phyloP scores from a whole-genome alignment of 805 yeast species.

The Hanseniaspora jakobsenii region DNA sequence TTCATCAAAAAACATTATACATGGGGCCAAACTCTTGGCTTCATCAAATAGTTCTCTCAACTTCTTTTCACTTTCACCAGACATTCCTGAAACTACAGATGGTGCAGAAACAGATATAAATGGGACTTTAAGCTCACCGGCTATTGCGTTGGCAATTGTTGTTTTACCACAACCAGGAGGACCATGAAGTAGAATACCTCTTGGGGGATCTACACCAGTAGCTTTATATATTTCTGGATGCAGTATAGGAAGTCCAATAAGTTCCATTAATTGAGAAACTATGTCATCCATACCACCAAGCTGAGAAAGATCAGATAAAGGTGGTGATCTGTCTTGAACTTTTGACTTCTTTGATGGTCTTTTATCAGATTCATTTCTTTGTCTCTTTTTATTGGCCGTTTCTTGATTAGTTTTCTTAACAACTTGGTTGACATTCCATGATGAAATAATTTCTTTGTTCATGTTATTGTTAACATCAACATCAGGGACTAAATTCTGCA shows the following conservation, averaged over 20 bases:
- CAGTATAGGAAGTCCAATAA: slow-evolving; percentile 79
- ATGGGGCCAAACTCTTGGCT: slow-evolving; percentile 81
- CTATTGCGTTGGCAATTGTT: slow-evolving; percentile 87
- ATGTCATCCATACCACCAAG: slow-evolving; percentile 84
- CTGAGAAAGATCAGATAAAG: slow-evolving; percentile 52
- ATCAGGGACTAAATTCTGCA: slow-evolving; percentile 48
- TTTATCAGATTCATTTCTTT: slow-evolving; percentile 38
- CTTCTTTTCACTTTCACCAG: slow-evolving; percentile 96
- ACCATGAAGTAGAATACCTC: slow-evolving; percentile 88
- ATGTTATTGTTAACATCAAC: slow-evolving; percentile 47
- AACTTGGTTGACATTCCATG: slow-evolving; percentile 40
- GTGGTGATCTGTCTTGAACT: slow-evolving; percentile 54
- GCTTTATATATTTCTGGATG: slow-evolving; percentile 85
- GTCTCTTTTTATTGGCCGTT: slow-evolving; percentile 28
- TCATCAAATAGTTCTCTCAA: slow-evolving; percentile 87
- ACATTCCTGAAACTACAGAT: slow-evolving; percentile 94
- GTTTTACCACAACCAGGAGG: slow-evolving; percentile 99
- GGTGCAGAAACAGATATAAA: slow-evolving; percentile 89
- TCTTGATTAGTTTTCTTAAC: background rate
- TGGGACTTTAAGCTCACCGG: slow-evolving; percentile 89
- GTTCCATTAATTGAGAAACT: slow-evolving; percentile 76
- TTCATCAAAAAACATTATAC: slow-evolving; percentile 86
- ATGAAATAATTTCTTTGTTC: slow-evolving; percentile 62
- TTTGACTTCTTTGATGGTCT: slow-evolving; percentile 33
- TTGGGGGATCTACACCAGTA: slow-evolving; percentile 89